phyloP scores from a whole-genome alignment of 148 eudicot species.

The Silene uniflora region DNA sequence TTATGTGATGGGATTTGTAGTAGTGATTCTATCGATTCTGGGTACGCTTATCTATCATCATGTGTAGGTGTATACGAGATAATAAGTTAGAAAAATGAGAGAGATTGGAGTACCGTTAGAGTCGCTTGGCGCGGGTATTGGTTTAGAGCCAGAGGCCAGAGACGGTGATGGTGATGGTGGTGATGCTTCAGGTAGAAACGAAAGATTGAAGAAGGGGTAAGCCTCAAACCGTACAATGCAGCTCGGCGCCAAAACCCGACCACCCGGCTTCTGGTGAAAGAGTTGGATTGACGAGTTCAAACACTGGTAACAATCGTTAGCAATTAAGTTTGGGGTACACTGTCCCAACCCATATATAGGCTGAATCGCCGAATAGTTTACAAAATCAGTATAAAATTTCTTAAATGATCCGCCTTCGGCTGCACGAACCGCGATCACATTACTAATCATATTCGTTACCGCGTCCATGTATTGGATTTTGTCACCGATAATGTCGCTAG shows the following conservation, averaged over 20 bases:
- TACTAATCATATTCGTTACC: slow-evolving; percentile 4
- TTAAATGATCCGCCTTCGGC: background rate
- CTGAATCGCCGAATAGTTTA: background rate
- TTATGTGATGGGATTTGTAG: too few relatives aligned
- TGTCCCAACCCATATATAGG: slow-evolving; percentile 16
- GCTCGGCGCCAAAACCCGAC: slow-evolving; percentile 16
- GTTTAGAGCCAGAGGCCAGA: background rate
- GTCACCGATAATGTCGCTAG: background rate
- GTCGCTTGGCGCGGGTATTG: background rate
- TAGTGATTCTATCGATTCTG: too few relatives aligned
- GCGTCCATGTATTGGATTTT: background rate
- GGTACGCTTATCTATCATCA: too few relatives aligned
- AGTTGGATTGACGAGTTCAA: background rate
- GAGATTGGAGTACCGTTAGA: background rate
- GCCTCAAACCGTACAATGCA: slow-evolving; percentile 27
- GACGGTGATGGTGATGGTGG: background rate
- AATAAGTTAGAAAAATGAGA: background rate
- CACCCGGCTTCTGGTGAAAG: background rate
- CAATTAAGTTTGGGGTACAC: slow-evolving; percentile 25
- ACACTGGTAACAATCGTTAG: slow-evolving; percentile 19
- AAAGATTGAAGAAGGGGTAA: slow-evolving; percentile 19
- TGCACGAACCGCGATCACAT: slow-evolving; percentile 2
- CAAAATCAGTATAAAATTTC: background rate
- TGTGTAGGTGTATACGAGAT: too few relatives aligned
- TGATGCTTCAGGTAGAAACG: background rate